These are phyloP conservation scores for Cnidoscolus chayamansa DNA, from an alignment of 441 rosid species.

Conservation along the genomic window DNA sequence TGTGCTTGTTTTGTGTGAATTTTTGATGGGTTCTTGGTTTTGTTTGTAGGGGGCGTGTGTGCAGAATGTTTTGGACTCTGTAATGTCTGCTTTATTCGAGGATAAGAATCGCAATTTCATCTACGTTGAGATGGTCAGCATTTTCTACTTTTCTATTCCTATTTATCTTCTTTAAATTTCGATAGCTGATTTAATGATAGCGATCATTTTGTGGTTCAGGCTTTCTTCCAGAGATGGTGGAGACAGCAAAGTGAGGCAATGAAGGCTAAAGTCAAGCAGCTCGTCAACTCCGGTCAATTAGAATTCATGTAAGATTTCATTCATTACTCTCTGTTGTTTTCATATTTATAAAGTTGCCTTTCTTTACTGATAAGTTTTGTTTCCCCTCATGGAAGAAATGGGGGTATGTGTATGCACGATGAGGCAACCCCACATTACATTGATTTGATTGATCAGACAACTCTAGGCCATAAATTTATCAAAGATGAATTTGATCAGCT, in stretches of 20 bases:
- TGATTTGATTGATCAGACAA: constrained; percentile 96
- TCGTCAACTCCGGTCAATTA: constrained; percentile 79
- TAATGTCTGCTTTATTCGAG: constrained; percentile 61
- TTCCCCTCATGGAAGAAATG: constrained; percentile 52
- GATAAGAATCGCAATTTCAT: constrained; percentile 72
- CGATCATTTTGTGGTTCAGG: constrained; percentile 37
- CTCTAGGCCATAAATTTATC: constrained; percentile 82
- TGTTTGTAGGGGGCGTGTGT: constrained; percentile 73
- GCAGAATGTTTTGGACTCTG: constrained; percentile 75
- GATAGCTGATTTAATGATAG: neutral
- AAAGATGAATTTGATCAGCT: constrained; percentile 69
- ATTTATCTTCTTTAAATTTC: neutral
- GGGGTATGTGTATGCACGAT: constrained; percentile 96
- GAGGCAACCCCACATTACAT: constrained; percentile 89
- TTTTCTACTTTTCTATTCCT: neutral
- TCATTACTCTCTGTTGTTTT: neutral
- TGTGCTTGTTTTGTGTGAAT: neutral
- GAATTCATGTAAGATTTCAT: constrained; percentile 63
- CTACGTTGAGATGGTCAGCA: constrained; percentile 59
- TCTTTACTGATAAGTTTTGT: constrained; percentile 10
- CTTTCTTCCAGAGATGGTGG: constrained; percentile 98
- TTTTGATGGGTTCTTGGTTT: constrained; percentile 19
- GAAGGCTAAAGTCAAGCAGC: constrained; percentile 53
- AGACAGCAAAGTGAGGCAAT: constrained; percentile 66
- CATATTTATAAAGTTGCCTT: constrained; percentile 5